phyloP scores from a whole-genome alignment of 2,329 filamentous ascomycete genomes.

The Penicillium sp. region DNA sequence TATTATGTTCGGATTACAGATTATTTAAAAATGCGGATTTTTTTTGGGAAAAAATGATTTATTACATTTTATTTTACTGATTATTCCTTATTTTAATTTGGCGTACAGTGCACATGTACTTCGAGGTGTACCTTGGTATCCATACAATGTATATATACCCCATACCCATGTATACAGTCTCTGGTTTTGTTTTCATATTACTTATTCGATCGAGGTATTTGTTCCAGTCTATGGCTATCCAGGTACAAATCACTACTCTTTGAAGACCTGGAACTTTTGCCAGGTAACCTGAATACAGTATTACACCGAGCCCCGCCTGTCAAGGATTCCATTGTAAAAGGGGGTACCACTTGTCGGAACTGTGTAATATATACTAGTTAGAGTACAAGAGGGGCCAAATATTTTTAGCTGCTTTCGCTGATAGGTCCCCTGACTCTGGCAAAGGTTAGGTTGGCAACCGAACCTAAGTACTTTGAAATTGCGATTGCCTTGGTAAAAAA shows the following conservation, averaged over 20 bases:
- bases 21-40: neutral
- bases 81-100: conserved; percentile 1
- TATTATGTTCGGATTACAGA: neutral
- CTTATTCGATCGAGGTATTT: neutral
- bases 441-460: conserved; percentile 15
- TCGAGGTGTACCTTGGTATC: neutral
- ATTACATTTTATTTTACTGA: neutral
- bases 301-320: conserved; percentile 12
- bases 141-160: neutral
- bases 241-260: neutral
- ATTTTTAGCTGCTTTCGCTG: conserved; percentile 10
- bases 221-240: neutral
- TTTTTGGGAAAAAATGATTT: neutral
- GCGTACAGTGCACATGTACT: neutral
- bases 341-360: conserved; percentile 8
- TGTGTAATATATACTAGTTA: conserved; percentile 13
- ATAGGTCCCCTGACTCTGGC: conserved; percentile 2
- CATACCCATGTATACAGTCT: neutral
- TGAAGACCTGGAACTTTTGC: neutral
- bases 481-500: conserved; percentile 11
- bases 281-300: neutral
- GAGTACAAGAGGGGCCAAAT: conserved; percentile 6
- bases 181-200: neutral
- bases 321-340: conserved; percentile 9
- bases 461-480: conserved; percentile 16